These are phyloP conservation scores for Metarhizium robertsii DNA, from an alignment of 2,329 filamentous ascomycete species.

Conservation along the genomic window DNA sequence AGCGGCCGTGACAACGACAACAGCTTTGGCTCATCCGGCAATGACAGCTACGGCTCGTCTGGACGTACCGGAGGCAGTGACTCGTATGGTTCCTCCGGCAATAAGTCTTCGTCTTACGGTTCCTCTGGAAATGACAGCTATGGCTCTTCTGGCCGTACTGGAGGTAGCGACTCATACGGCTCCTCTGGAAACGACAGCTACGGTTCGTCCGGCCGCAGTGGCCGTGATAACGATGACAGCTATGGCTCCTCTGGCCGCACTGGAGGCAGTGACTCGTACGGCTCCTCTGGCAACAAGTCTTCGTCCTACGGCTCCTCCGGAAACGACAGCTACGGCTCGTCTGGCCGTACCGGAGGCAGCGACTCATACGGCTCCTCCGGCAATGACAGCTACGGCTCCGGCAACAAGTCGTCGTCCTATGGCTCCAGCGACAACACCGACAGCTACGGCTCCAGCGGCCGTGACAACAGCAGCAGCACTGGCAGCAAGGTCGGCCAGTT, in stretches of 20 bases:
- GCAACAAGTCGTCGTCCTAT: background rate
- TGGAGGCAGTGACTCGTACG: constrained; percentile 8
- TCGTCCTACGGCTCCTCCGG: constrained; percentile 5
- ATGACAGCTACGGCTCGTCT: constrained; percentile 10
- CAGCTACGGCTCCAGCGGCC: constrained; percentile 8
- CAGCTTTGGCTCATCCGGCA: constrained; percentile 15
- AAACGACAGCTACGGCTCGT: constrained; percentile 9
- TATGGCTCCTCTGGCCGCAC: constrained; percentile 6
- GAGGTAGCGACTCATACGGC: constrained; percentile 7
- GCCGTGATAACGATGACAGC: background rate
- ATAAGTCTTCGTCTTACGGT: constrained; percentile 6
- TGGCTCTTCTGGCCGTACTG: constrained; percentile 10
- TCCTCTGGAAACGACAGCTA: constrained; percentile 9
- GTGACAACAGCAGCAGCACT: constrained; percentile 10
- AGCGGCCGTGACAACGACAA: constrained; percentile 8
- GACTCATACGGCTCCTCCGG: constrained; percentile 8
- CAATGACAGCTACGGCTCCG: constrained; percentile 12
- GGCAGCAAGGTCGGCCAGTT: constrained; percentile 46
- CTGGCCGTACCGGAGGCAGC: constrained; percentile 8
- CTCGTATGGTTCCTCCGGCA: constrained; percentile 12
- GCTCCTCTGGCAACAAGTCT: constrained; percentile 11
- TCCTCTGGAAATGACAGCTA: constrained; percentile 10
- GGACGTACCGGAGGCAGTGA: background rate
- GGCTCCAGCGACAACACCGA: constrained; percentile 7
- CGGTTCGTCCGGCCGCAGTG: constrained; percentile 11